Evolutionary conservation across 2,329 filamentous ascomycete species (phyloP), one percentile per base, ranked within the genome.

Genomic region (Cercospora sp.): DNA sequence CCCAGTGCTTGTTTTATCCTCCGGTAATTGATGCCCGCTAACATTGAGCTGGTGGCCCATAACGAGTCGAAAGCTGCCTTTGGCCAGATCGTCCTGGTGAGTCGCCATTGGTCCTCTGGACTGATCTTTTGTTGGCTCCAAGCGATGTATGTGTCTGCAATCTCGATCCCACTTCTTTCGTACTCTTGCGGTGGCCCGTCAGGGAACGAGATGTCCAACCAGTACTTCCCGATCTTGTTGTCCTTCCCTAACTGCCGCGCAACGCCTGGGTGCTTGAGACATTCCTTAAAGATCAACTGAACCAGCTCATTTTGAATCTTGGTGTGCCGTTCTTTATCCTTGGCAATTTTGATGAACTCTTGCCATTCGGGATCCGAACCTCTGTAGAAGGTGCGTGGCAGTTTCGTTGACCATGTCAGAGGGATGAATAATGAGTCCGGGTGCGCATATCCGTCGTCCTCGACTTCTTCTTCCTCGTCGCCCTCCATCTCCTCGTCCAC

Each of bases 311-410:
- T 77, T 75, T 80, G 78, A 65, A 84, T 79, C 51, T 77, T 79
- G 45, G 79, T 74, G 18, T 81, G 75, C 65, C 80, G 76, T 32
- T 77, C 61, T 28, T 76, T 76, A 71, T 86, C 81, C n/a, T 77
- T 79, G 6, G 81, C 78, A 16, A 85, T 71, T 61, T 80, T 81
- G 57, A 80, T 75, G 65, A 84, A 86, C 63, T 82, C 82, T 72
- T 85, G 81, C 84, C 84, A 85, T 70, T 86, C 84, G 3, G 84
- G 83, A 77, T 86, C 84, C n/a, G 80, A 82, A 26, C 81, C 82
- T 72, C 79, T 82, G 76, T 85, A 86, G 67, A 77, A 84, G 3
- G 76, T 79, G 40, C 75, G 73, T 3, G 79, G 80, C 65, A 79
- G 73, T 66, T 80, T 77, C 61, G 76, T 80, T n/a, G 82, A 78